phyloP scores from a whole-genome alignment of 2,329 filamentous ascomycete species.

The Claviceps sp. region DNA sequence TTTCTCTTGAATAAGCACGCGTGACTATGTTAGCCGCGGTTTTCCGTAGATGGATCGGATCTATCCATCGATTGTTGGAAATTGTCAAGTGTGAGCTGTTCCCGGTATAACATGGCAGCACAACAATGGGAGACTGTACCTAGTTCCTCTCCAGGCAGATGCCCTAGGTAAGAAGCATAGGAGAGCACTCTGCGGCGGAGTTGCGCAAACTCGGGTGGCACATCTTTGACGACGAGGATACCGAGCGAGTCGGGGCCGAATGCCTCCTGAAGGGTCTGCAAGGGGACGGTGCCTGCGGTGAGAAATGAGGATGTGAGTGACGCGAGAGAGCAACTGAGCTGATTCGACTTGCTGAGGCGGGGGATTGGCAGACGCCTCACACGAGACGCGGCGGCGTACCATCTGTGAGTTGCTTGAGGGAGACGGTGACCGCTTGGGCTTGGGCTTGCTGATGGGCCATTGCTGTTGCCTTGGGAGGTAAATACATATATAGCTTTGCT shows the following conservation, averaged over 20 bases:
- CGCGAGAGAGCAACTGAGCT: not conserved
- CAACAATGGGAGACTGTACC: constrained; percentile 30
- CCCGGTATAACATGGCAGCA: too few relatives aligned
- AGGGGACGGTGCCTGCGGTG: constrained; percentile 47
- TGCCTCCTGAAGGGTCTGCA: constrained; percentile 57
- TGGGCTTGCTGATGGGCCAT: constrained; percentile 33
- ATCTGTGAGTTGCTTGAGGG: constrained; percentile 44
- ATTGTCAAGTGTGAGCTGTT: too few relatives aligned
- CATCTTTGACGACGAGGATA: constrained; percentile 83
- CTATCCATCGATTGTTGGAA: too few relatives aligned
- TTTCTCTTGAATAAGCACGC: constrained; percentile 24
- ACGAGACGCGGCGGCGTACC: constrained; percentile 25
- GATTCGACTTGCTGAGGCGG: too few relatives aligned
- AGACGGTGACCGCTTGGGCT: constrained; percentile 45
- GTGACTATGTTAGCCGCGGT: too few relatives aligned
- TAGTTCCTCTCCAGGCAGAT: constrained; percentile 58
- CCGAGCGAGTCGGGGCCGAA: constrained; percentile 86
- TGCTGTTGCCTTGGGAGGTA: not conserved
- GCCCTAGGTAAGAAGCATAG: constrained; percentile 80
- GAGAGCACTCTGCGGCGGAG: constrained; percentile 65
- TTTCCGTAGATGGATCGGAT: too few relatives aligned
- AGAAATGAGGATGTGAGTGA: constrained; percentile 1
- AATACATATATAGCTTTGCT: not conserved
- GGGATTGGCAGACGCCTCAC: too few relatives aligned
- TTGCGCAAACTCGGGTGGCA: constrained; percentile 57